Conservation (phyloP, 148 eudicot genomes). For the Chenopodium formosanum region DNA sequence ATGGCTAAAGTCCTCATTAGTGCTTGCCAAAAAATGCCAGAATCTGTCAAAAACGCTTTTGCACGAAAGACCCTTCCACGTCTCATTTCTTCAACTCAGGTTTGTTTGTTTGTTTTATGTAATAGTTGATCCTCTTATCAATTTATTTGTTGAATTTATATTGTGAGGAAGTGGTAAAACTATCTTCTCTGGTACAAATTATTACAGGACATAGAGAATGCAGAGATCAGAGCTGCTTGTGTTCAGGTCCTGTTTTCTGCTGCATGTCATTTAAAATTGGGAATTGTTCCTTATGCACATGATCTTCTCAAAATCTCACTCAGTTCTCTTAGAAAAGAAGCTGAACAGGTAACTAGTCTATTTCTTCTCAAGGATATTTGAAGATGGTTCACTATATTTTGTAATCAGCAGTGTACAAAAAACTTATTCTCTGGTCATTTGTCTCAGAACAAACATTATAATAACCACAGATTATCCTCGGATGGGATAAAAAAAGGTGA, state of each 20-base stretch:
- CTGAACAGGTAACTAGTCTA: conserved; percentile 45
- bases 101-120: conserved; percentile 19
- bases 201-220: conserved; percentile 38
- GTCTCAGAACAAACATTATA: too few species aligned
- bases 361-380: not conserved
- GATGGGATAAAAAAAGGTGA: not conserved
- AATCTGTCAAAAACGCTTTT: conserved; percentile 53
- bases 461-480: not conserved
- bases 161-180: not conserved
- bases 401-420: not conserved
- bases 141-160: not conserved
- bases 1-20: conserved; percentile 92
- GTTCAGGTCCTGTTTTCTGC: conserved; percentile 67
- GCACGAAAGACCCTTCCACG: conserved; percentile 48
- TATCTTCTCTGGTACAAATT: not conserved
- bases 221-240: conserved; percentile 67
- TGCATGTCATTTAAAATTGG: conserved; percentile 58
- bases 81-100: conserved; percentile 43
- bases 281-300: conserved; percentile 46
- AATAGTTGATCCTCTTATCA: not conserved
- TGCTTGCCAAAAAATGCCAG: conserved; percentile 68
- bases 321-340: conserved; percentile 50
- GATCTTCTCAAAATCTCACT: conserved; percentile 52
- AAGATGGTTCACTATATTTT: not conserved
- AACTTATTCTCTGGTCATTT: too few species aligned